These are phyloP conservation scores for Yamadazyma akitaensis DNA, from an alignment of 805 yeast species.

Conservation along the genomic window DNA sequence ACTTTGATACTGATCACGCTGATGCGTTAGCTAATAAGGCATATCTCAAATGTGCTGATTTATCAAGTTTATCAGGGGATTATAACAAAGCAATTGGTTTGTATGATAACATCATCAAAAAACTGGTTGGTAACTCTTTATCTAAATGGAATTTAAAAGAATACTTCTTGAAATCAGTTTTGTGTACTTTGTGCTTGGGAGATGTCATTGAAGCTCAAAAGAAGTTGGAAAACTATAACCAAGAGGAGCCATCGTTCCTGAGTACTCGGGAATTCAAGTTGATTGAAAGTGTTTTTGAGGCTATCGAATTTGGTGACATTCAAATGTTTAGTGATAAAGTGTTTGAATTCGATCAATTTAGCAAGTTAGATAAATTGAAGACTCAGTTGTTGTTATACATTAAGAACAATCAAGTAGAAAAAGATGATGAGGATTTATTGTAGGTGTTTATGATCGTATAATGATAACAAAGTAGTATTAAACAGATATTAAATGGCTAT, in stretches of 20 bases:
- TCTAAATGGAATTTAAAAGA: conserved; percentile 93
- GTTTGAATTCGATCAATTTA: conserved; percentile 81
- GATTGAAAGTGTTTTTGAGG: conserved; percentile 60
- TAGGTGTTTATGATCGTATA: not conserved
- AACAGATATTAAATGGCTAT: not conserved
- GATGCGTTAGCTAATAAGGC: conserved; percentile 88
- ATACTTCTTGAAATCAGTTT: conserved; percentile 76
- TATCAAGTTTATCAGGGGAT: conserved; percentile 66
- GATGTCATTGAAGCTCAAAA: conserved; percentile 85
- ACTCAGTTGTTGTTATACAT: conserved; percentile 79
- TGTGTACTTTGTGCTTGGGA: conserved; percentile 79
- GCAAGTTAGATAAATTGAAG: conserved; percentile 87
- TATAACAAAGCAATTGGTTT: conserved; percentile 72
- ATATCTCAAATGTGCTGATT: conserved; percentile 83
- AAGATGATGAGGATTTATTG: conserved; percentile 36
- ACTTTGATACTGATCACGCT: conserved; percentile 92
- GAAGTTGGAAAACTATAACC: conserved; percentile 57
- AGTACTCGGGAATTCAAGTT: conserved; percentile 74
- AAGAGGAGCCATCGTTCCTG: conserved; percentile 74
- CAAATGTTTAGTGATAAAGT: conserved; percentile 72
- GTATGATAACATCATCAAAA: conserved; percentile 76
- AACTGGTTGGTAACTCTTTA: conserved; percentile 66
- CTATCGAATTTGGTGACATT: conserved; percentile 77
- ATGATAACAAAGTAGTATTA: conserved; percentile 1
- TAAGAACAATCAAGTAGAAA: conserved; percentile 67